Evolutionary conservation across 106 monocot species (phyloP).

Genomic region (Allium sativum): DNA sequence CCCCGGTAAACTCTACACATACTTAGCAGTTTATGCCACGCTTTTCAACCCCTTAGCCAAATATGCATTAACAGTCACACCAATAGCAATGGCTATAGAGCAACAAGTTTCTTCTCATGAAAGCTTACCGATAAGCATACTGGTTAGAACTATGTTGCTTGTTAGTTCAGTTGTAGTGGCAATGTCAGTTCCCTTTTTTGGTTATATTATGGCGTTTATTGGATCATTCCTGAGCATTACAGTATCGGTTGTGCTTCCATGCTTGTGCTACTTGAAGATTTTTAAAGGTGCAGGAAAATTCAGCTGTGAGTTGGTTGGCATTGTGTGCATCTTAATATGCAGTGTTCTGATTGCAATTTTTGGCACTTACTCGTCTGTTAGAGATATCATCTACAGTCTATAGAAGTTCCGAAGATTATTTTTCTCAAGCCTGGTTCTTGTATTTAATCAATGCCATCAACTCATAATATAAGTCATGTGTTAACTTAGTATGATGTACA

Average conservation of each 20-base stretch:
- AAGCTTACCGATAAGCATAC: slow-evolving; percentile 10
- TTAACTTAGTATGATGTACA: neutral
- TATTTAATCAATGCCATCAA: no score
- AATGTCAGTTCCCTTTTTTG: slow-evolving; percentile 57
- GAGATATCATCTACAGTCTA: slow-evolving; percentile 26
- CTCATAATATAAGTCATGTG: neutral
- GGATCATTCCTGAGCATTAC: slow-evolving; percentile 69
- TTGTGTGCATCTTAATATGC: slow-evolving; percentile 24
- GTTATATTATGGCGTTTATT: slow-evolving; percentile 45
- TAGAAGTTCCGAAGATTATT: neutral
- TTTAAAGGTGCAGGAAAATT: slow-evolving; percentile 18
- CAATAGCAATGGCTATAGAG: slow-evolving; percentile 34
- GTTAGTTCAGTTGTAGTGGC: slow-evolving; percentile 46
- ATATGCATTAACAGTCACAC: slow-evolving; percentile 39
- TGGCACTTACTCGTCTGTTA: slow-evolving; percentile 50
- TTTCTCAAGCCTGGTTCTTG: neutral
- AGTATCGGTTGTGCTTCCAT: slow-evolving; percentile 61
- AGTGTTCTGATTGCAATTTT: slow-evolving; percentile 31
- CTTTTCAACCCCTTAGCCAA: slow-evolving; percentile 58
- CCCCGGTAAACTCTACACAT: slow-evolving; percentile 25
- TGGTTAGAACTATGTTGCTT: slow-evolving; percentile 41
- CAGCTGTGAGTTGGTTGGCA: slow-evolving; percentile 17
- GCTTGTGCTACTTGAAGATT: slow-evolving; percentile 69
- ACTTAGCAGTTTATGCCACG: slow-evolving; percentile 52
- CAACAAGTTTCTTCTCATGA: slow-evolving; percentile 10